A percentile compares a stretch with the other conserved stretches of the same genome.
phyloP scores from a whole-genome alignment of 768 basidiomycete genomes.

The Tylopilus vinaceipallidus region DNA sequence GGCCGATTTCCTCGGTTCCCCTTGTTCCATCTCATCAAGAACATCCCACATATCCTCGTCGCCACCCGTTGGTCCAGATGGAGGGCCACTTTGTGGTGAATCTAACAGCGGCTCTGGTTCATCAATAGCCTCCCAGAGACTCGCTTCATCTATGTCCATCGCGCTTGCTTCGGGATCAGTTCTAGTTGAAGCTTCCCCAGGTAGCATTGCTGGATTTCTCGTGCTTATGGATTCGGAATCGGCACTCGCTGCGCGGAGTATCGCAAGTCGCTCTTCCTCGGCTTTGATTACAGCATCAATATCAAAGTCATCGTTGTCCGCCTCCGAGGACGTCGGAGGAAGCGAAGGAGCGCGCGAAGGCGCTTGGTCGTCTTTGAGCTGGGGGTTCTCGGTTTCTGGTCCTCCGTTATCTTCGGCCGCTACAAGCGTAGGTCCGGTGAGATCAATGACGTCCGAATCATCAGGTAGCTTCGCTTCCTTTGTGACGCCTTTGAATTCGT shows the following conservation, averaged over 20 bases:
- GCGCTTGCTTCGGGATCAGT: conserved; percentile 3
- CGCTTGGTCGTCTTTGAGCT: conserved; percentile 22
- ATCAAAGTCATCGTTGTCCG: conserved; percentile 48
- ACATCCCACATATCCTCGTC: conserved; percentile 77
- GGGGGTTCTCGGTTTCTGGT: conserved; percentile 9
- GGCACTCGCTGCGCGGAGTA: conserved; percentile 16
- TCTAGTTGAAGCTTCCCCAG: conserved; percentile 8
- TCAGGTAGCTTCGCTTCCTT: conserved; percentile 32
- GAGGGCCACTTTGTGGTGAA: conserved; percentile 1
- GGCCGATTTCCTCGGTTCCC: conserved; percentile 3
- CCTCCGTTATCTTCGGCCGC: conserved; percentile 25
- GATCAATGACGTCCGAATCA: conserved; percentile 30
- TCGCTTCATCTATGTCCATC: conserved; percentile 40
- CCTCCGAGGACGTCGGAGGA: conserved; percentile 41
- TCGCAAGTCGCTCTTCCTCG: conserved; percentile 38
- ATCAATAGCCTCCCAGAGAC: conserved; percentile 33
- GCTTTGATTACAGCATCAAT: conserved; percentile 50
- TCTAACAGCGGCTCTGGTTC: conserved; percentile 4
- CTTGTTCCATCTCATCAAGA: conserved; percentile 52
- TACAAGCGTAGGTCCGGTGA: conserved; percentile 26
- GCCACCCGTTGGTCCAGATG: conserved; percentile 28
- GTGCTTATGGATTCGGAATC: neutral
- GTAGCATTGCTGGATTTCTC: conserved; percentile 1
- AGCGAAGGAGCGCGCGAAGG: conserved; percentile 40
- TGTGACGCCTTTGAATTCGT: conserved; percentile 53